A percentile compares a stretch with the other conserved stretches of the same genome.
phyloP scores from a whole-genome alignment of 345 rosid genomes.

The Hibiscus trionum region DNA sequence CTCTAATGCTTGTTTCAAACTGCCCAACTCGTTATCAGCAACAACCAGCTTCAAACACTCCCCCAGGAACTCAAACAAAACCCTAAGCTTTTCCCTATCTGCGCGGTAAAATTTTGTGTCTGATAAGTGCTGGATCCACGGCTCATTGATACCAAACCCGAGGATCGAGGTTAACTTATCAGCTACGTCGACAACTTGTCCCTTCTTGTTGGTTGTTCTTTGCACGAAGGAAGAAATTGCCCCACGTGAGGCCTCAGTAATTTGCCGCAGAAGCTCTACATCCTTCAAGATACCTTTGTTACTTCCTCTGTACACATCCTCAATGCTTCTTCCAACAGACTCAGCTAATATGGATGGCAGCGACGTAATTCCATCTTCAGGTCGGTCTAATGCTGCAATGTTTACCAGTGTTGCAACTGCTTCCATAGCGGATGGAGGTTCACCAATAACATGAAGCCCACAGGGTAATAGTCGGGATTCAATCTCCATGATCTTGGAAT shows the following conservation, averaged over 20 bases:
- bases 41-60: conserved; percentile 86
- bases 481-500: conserved; percentile 98
- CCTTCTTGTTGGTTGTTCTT: conserved; percentile 68
- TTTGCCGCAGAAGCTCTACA: conserved; percentile 93
- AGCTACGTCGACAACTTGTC: conserved; percentile 84
- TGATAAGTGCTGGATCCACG: conserved; percentile 87
- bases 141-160: conserved; percentile 94
- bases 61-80: conserved; percentile 66
- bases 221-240: conserved; percentile 76
- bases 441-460: conserved; percentile 94
- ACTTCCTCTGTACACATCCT: conserved; percentile 78
- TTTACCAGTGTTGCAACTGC: conserved; percentile 94
- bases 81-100: conserved; percentile 74
- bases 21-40: conserved; percentile 89
- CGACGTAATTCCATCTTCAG: conserved; percentile 65
- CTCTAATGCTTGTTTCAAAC: conserved; percentile 88
- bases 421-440: conserved; percentile 97
- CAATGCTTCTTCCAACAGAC: conserved; percentile 72
- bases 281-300: conserved; percentile 86
- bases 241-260: conserved; percentile 91
- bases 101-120: conserved; percentile 84
- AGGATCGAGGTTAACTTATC: conserved; percentile 70
- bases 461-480: conserved; percentile 94
- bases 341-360: conserved; percentile 78
- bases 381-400: conserved; percentile 92